Evolutionary conservation across 768 basidiomycete genomes (phyloP).

Genomic region (Lanmaoa rubissima): DNA sequence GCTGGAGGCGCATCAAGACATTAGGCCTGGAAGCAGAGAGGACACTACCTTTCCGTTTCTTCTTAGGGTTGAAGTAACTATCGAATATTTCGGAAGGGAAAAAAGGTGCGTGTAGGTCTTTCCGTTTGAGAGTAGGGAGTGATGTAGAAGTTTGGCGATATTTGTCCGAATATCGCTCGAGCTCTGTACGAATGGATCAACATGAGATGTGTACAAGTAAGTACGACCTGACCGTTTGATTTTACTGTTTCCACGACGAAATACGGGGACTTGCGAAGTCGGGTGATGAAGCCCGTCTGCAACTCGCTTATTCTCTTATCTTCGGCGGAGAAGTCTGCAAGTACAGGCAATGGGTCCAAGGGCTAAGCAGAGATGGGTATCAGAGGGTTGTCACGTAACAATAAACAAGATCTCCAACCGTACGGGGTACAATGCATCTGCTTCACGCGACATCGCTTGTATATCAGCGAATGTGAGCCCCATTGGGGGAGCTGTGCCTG

Average conservation of each 20-base stretch:
- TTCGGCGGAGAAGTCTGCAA: constrained; percentile 61
- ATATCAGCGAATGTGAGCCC: constrained; percentile 80
- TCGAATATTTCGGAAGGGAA: constrained; percentile 79
- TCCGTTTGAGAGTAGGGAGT: constrained; percentile 66
- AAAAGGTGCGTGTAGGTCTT: constrained; percentile 70
- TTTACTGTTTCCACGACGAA: constrained; percentile 71
- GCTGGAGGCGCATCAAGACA: constrained; percentile 5
- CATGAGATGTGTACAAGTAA: neutral
- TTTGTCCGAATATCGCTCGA: constrained; percentile 83
- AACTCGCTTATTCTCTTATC: constrained; percentile 65
- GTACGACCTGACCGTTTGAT: constrained; percentile 46
- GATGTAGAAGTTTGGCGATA: constrained; percentile 61
- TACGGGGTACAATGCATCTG: constrained; percentile 79
- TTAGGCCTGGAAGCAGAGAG: neutral
- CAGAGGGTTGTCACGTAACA: constrained; percentile 19
- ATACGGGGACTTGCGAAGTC: constrained; percentile 70
- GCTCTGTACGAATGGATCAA: constrained; percentile 42
- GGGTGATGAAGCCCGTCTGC: constrained; percentile 63
- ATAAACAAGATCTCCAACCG: constrained; percentile 35
- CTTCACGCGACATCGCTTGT: constrained; percentile 73
- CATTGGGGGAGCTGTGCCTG: constrained; percentile 58
- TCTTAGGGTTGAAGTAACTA: constrained; percentile 73
- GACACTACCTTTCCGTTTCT: constrained; percentile 50
- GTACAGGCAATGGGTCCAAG: constrained; percentile 61
- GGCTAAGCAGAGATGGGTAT: constrained; percentile 42